These are phyloP conservation scores for Ophiostoma triangulosporum DNA, from an alignment of 2,329 filamentous ascomycete genomes.

Conservation along the genomic window DNA sequence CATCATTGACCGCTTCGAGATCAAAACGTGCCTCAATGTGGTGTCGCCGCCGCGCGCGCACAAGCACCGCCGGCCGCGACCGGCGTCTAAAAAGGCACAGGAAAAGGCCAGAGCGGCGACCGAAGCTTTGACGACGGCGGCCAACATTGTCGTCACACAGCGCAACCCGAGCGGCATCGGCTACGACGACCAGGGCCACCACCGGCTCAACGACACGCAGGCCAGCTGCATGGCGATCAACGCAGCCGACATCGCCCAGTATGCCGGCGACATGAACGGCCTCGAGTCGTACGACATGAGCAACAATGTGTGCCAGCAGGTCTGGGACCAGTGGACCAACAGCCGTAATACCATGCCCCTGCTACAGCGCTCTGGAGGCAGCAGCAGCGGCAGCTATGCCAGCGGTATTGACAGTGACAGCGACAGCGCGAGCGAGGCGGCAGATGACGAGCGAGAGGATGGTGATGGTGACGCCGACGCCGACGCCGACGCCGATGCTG, in stretches of 20 bases:
- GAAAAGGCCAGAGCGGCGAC: background rate
- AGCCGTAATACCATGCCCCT: conserved; percentile 5
- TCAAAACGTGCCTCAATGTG: conserved; percentile 24
- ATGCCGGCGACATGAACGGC: conserved; percentile 4
- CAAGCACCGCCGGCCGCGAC: background rate
- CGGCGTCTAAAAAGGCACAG: background rate
- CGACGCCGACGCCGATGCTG: no score
- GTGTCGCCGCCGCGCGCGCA: conserved; percentile 10
- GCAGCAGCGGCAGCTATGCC: background rate
- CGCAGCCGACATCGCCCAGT: background rate
- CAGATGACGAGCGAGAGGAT: background rate
- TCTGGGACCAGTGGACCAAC: conserved; percentile 10
- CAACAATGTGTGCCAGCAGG: conserved; percentile 7
- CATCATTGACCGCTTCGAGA: conserved; percentile 31
- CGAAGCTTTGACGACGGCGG: background rate
- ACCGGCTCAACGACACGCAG: background rate
- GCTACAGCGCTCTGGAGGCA: background rate
- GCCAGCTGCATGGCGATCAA: conserved; percentile 9
- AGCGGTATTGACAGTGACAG: background rate
- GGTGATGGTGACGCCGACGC: no score
- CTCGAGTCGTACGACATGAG: background rate
- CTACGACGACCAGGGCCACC: background rate
- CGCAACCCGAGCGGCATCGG: background rate
- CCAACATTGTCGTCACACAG: background rate
- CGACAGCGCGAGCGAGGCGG: background rate